A percentile compares a stretch with the other conserved stretches of the same genome.
Conservation (phyloP, 2,329 filamentous ascomycete species). For the Dactylellina sp. region DNA sequence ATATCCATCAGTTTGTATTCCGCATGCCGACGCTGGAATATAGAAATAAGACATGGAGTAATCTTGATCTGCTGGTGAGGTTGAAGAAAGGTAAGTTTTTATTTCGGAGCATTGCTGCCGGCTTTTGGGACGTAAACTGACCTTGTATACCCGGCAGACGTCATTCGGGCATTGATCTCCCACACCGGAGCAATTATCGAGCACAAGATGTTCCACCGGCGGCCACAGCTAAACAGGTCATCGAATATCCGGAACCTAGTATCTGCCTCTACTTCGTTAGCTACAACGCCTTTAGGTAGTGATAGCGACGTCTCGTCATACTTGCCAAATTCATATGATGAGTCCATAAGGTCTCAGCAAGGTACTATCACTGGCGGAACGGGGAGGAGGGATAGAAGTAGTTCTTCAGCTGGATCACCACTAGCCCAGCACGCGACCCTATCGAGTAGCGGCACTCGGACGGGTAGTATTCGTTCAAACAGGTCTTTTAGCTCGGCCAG, state of each 20-base stretch:
- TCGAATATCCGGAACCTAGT: slow-evolving; percentile 81
- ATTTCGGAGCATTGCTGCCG: background rate
- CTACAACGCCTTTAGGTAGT: slow-evolving; percentile 59
- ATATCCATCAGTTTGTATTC: slow-evolving; percentile 98
- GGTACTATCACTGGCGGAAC: background rate
- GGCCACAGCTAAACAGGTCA: slow-evolving; percentile 83
- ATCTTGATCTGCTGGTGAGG: slow-evolving; percentile 89
- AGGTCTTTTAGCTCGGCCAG: slow-evolving; percentile 45
- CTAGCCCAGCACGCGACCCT: slow-evolving; percentile 18
- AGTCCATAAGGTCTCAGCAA: slow-evolving; percentile 24
- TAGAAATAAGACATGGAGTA: slow-evolving; percentile 99
- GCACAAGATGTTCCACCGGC: slow-evolving; percentile 93
- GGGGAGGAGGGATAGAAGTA: slow-evolving; percentile 30
- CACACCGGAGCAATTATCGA: slow-evolving; percentile 96
- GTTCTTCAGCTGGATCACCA: slow-evolving; percentile 38
- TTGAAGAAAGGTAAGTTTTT: slow-evolving; percentile 78
- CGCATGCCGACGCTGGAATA: slow-evolving; percentile 93
- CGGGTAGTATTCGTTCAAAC: slow-evolving; percentile 49
- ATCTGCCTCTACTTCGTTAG: slow-evolving; percentile 77
- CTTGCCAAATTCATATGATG: slow-evolving; percentile 38
- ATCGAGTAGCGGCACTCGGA: slow-evolving; percentile 20
- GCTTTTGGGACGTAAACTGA: background rate
- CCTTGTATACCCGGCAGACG: slow-evolving; percentile 65
- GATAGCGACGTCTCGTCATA: slow-evolving; percentile 58
- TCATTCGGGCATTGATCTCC: slow-evolving; percentile 91